A percentile compares a stretch with the other conserved stretches of the same genome.
phyloP scores from a whole-genome alignment of 495 filamentous ascomycete genomes.

The Jackrogersella minutella region DNA sequence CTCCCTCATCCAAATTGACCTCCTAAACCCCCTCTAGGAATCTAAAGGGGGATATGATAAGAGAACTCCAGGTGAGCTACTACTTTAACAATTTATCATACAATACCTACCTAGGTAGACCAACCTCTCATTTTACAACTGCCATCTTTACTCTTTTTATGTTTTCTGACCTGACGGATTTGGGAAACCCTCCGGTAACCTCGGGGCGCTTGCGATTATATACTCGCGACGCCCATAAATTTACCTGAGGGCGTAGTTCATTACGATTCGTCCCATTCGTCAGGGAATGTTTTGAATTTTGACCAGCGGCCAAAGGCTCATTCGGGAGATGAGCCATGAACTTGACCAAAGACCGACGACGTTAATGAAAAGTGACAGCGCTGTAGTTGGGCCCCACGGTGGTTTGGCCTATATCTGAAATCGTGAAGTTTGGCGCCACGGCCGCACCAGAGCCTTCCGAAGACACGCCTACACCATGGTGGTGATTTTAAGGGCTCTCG shows the following conservation, averaged over 20 bases:
- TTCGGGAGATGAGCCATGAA: constrained; percentile 43
- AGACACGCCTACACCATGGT: constrained; percentile 28
- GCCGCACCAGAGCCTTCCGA: constrained; percentile 45
- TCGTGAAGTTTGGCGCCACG: constrained; percentile 43
- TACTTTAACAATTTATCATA: too few species aligned
- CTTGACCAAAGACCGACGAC: constrained; percentile 39
- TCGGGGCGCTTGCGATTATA: too few species aligned
- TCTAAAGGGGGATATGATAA: too few species aligned
- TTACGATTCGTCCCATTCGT: constrained; percentile 48
- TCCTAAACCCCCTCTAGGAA: too few species aligned
- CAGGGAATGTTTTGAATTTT: constrained; percentile 48
- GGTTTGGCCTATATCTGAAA: constrained; percentile 42
- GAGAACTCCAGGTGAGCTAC: too few species aligned
- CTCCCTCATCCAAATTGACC: too few species aligned
- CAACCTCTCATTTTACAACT: too few species aligned
- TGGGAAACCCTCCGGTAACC: too few species aligned
- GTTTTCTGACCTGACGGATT: too few species aligned
- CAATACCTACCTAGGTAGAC: too few species aligned
- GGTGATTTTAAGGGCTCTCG: constrained; percentile 34
- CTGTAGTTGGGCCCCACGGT: constrained; percentile 38
- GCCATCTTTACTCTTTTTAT: too few species aligned
- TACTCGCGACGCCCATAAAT: constrained; percentile 39
- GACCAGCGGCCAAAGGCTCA: constrained; percentile 45
- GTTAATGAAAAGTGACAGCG: constrained; percentile 33
- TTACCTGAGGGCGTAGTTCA: constrained; percentile 47